These are phyloP conservation scores for Gossypium turneri DNA, from an alignment of 345 rosid species.

Conservation along the genomic window DNA sequence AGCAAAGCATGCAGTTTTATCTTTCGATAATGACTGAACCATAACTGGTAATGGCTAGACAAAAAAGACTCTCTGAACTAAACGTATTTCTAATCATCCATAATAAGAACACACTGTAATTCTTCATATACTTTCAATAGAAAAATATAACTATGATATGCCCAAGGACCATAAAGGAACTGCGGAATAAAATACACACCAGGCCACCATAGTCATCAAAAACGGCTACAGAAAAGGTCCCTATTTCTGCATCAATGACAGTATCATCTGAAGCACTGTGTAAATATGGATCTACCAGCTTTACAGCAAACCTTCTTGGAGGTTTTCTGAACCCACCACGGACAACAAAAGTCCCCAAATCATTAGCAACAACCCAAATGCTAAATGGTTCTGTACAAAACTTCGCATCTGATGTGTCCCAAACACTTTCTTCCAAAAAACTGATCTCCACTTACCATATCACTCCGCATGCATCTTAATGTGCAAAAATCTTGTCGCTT, in stretches of 20 bases:
- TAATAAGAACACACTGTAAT: neutral
- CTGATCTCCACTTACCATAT: conserved; percentile 79
- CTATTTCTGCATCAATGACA: conserved; percentile 65
- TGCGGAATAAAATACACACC: conserved; percentile 45
- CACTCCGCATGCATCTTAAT: conserved; percentile 79
- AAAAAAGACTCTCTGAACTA: neutral
- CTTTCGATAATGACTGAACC: neutral
- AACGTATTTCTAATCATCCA: neutral
- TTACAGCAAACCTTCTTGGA: conserved; percentile 89
- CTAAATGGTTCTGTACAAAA: conserved; percentile 63
- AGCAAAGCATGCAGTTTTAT: neutral
- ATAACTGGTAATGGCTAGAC: neutral
- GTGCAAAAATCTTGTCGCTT: conserved; percentile 53
- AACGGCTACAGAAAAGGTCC: conserved; percentile 82
- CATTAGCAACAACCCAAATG: conserved; percentile 76
- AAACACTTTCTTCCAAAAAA: conserved; percentile 80
- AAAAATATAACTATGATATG: neutral
- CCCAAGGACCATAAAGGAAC: neutral
- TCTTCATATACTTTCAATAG: neutral
- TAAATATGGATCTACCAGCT: conserved; percentile 60
- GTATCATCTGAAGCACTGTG: conserved; percentile 67
- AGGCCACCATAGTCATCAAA: conserved; percentile 96
- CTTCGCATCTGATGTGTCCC: conserved; percentile 80
- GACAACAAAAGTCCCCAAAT: conserved; percentile 74
- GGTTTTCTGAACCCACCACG: conserved; percentile 83